Percentiles rank a stretch among this genome's conserved stretches.
These are phyloP conservation scores for Boechera stricta DNA, from an alignment of 345 rosid species.

Conservation along the genomic window DNA sequence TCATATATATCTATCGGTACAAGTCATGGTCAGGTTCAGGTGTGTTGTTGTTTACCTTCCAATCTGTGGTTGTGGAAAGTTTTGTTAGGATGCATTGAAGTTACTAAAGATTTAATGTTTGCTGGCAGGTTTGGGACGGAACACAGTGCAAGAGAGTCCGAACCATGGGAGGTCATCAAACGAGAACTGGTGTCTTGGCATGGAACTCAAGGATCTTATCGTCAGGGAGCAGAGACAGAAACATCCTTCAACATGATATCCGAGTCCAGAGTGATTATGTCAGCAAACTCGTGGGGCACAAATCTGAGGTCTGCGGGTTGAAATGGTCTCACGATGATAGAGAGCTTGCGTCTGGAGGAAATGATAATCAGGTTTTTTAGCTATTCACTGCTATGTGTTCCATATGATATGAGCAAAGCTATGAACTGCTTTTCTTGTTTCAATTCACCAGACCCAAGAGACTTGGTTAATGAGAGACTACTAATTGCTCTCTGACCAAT, in stretches of 20 bases:
- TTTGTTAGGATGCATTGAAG: not conserved
- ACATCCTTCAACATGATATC: slow-evolving; percentile 95
- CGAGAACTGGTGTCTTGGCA: slow-evolving; percentile 92
- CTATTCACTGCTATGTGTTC: slow-evolving; percentile 10
- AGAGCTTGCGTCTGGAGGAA: slow-evolving; percentile 99
- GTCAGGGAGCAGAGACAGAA: slow-evolving; percentile 94
- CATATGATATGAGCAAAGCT: not conserved
- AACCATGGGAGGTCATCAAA: slow-evolving; percentile 94
- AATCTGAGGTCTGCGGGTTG: slow-evolving; percentile 95
- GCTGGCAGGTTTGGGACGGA: slow-evolving; percentile 88
- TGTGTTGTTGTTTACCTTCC: slow-evolving; percentile 37
- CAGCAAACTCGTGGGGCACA: slow-evolving; percentile 88
- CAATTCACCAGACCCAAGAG: not conserved
- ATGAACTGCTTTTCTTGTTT: not conserved
- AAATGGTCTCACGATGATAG: slow-evolving; percentile 98
- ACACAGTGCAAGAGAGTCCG: slow-evolving; percentile 80
- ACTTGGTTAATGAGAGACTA: slow-evolving; percentile 1
- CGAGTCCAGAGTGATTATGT: slow-evolving; percentile 73
- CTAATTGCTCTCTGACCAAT: not conserved
- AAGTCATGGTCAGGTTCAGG: slow-evolving; percentile 91
- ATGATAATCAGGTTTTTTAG: slow-evolving; percentile 83
- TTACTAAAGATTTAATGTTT: not conserved
- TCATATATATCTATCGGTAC: slow-evolving; percentile 93
- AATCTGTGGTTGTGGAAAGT: not conserved
- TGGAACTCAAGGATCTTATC: slow-evolving; percentile 90